Base-by-base conservation (phyloP, 1,284 basidiomycete genomes). In the Boletus calvinii region DNA sequence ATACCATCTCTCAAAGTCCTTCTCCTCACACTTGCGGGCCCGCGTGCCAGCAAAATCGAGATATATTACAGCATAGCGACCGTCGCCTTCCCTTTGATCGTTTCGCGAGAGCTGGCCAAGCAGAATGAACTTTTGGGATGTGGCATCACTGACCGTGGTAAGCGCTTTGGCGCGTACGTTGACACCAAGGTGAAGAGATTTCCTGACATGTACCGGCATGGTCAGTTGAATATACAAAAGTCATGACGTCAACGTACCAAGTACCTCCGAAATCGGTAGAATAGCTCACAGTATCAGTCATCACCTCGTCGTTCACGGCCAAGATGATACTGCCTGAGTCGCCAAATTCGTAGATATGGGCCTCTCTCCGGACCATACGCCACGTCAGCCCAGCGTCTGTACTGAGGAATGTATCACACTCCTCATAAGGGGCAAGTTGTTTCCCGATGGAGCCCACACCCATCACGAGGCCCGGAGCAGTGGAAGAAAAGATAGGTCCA, bases 271-370 rank as follows among this genome's bases (percentile, higher is more conserved):
- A 79, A 68, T 99, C 87, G 39, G 85, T 84, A n/a, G 90, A 92
- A 69, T 96, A 98, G 40, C 76, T 76, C 31, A 98, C 73, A 30
- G 77, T 74, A 59, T 91, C 83, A 1, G 85, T 87, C n/a, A 73
- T 68, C 37, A 90, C 86, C 62, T 98, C 94, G 63, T 99, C 94
- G 59, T 94, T 87, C 8, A 94, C 84, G 13, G 89, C 77, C 18
- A 98, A 84, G 31, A 98, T 72, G 31, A 98, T 79, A 58, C 87
- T 89, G 1, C 96, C 88, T 67, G 77, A 81, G 65, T 98, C 96
- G 15, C 96, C 96, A 69, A 98, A 96, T 70, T 98, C 94, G 67
- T 98, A 98, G 72, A 94, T 93, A 70, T 94, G 87, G 1, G 96
- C 91, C 18, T 88, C 86, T 52, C 74, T 76, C 37, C 77, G 77